Percentiles rank a stretch among this genome's conserved stretches.
phyloP scores from a whole-genome alignment of 768 basidiomycete genomes.

The Termitomyces titanicus region DNA sequence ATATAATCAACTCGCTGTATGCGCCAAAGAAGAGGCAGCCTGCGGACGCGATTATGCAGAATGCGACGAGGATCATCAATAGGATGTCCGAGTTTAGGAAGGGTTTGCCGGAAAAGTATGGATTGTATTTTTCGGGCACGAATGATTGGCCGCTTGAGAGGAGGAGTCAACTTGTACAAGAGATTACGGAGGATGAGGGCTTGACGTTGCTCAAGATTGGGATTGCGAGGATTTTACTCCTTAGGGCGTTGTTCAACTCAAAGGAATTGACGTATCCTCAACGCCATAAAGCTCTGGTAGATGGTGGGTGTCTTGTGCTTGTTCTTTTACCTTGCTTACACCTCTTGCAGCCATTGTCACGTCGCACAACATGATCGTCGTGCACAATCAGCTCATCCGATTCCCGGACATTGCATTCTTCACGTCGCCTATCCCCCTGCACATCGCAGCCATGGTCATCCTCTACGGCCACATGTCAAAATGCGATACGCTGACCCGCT shows the following conservation, averaged over 20 bases:
- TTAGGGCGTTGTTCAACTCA: conserved; percentile 76
- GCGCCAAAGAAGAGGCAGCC: conserved; percentile 68
- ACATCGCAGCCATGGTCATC: conserved; percentile 90
- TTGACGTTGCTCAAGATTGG: conserved; percentile 81
- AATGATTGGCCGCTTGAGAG: conserved; percentile 69
- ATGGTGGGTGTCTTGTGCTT: conserved; percentile 48
- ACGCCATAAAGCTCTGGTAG: conserved; percentile 68
- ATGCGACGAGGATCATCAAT: conserved; percentile 77
- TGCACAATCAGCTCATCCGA: conserved; percentile 79
- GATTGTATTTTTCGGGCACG: conserved; percentile 74
- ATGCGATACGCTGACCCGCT: conserved; percentile 59
- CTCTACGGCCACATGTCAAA: conserved; percentile 83
- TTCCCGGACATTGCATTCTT: conserved; percentile 89
- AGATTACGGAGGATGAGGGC: conserved; percentile 78
- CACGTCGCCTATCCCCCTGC: conserved; percentile 83
- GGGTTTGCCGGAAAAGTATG: conserved; percentile 68
- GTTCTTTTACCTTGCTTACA: background rate
- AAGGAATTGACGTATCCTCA: conserved; percentile 65
- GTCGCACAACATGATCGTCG: conserved; percentile 82
- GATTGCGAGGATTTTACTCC: conserved; percentile 72
- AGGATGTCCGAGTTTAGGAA: conserved; percentile 69
- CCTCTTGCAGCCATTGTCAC: conserved; percentile 65
- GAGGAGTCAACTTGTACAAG: conserved; percentile 61
- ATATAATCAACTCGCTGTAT: conserved; percentile 85
- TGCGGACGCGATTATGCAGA: conserved; percentile 67